A percentile compares a stretch with the other conserved stretches of the same genome.
Conservation (phyloP, 768 basidiomycete species). For the Boletus rufocinnamomeus region DNA sequence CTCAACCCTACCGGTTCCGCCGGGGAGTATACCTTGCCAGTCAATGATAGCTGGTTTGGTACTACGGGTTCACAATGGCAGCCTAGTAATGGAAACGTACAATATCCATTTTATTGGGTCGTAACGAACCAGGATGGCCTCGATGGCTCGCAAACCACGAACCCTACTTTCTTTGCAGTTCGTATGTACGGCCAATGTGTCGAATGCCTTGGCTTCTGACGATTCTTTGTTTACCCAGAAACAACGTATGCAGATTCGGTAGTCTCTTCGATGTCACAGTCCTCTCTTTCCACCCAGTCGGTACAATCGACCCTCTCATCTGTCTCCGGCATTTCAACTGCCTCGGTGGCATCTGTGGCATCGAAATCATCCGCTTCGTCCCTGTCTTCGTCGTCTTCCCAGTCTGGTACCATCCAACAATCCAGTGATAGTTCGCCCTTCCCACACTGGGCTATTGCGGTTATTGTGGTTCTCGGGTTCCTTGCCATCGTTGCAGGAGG, state of each 20-base stretch:
- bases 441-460: slow-evolving; percentile 90
- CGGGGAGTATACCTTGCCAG: slow-evolving; percentile 53
- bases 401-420: slow-evolving; percentile 50
- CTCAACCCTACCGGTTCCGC: slow-evolving; percentile 55
- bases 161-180: slow-evolving; percentile 75
- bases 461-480: slow-evolving; percentile 84
- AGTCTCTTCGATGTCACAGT: slow-evolving; percentile 52
- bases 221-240: slow-evolving; percentile 43
- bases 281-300: slow-evolving; percentile 36
- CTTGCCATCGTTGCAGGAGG: slow-evolving; percentile 74
- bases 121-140: slow-evolving; percentile 62
- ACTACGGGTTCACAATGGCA: slow-evolving; percentile 47
- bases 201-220: slow-evolving; percentile 9
- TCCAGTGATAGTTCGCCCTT: slow-evolving; percentile 45
- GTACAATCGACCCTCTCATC: slow-evolving; percentile 29
- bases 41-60: slow-evolving; percentile 80
- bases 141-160: slow-evolving; percentile 60
- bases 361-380: slow-evolving; percentile 39
- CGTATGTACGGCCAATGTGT: slow-evolving; percentile 57
- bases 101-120: slow-evolving; percentile 78
- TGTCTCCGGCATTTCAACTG: slow-evolving; percentile 37
- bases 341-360: slow-evolving; percentile 41
- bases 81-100: slow-evolving; percentile 46
- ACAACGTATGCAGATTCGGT: slow-evolving; percentile 76
- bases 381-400: slow-evolving; percentile 19